Conservation (phyloP, 345 rosid genomes). For the Hevea brasiliensis region DNA sequence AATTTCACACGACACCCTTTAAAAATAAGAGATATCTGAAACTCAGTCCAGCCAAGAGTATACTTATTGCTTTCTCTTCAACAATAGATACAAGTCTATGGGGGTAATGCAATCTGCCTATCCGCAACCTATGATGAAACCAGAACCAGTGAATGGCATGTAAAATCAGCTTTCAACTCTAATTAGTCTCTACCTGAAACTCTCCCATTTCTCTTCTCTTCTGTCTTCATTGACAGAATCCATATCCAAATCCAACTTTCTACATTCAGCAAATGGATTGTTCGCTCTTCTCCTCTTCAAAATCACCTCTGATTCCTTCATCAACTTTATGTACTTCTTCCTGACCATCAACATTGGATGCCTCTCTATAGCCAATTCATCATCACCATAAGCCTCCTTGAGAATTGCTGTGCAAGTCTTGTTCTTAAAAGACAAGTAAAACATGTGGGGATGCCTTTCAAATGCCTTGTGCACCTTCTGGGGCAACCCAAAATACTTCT, state of each 20-base stretch:
- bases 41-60: no score
- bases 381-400: conserved; percentile 66
- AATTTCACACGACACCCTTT: no score
- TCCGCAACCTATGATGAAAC: no score
- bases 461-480: conserved; percentile 72
- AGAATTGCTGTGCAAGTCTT: conserved; percentile 76
- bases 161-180: no score
- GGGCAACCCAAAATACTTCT: conserved; percentile 65
- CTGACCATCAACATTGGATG: conserved; percentile 68
- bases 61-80: no score
- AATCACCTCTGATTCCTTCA: conserved; percentile 53
- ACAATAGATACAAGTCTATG: no score
- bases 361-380: conserved; percentile 40
- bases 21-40: no score
- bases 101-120: no score
- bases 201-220: conserved; percentile 5
- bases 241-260: conserved; percentile 46
- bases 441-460: conserved; percentile 82
- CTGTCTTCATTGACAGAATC: conserved; percentile 37
- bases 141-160: no score
- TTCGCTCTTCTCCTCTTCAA: conserved; percentile 47
- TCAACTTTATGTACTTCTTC: conserved; percentile 59
- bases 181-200: no score
- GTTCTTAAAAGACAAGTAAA: conserved; percentile 70
- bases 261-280: conserved; percentile 14